These are phyloP conservation scores for Trichoderma orchidacearum DNA, from an alignment of 495 filamentous ascomycete genomes.

Conservation along the genomic window DNA sequence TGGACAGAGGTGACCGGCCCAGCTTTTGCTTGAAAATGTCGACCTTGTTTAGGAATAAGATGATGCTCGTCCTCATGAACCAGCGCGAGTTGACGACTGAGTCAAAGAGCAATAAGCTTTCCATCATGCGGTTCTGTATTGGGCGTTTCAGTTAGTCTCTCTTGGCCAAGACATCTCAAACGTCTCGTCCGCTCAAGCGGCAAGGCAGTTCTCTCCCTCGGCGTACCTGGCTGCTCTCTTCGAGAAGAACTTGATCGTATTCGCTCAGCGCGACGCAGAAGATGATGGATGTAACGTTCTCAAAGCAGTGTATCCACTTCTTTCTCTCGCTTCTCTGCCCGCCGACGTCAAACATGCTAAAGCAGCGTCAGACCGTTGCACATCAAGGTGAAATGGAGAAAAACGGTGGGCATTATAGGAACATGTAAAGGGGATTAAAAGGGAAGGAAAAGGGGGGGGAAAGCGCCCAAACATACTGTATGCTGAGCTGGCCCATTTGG, in stretches of 20 bases:
- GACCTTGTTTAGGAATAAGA: constrained; percentile 96
- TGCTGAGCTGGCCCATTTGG: constrained; percentile 94
- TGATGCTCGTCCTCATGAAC: constrained; percentile 98
- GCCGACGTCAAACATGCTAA: constrained; percentile 97
- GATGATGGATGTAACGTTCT: constrained; percentile 99
- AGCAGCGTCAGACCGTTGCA: too few relatives aligned
- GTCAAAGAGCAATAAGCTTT: constrained; percentile 93
- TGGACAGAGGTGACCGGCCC: constrained; percentile 71
- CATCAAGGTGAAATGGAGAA: too few relatives aligned
- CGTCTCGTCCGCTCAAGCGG: too few relatives aligned
- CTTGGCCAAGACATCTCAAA: too few relatives aligned
- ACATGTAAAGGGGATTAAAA: too few relatives aligned
- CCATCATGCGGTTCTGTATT: constrained; percentile 93
- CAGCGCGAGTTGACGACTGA: constrained; percentile 97
- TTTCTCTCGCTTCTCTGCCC: constrained; percentile 95
- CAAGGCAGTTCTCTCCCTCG: background rate
- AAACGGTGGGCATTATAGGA: constrained; percentile 12
- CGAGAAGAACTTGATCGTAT: constrained; percentile 91
- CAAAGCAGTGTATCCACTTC: constrained; percentile 99
- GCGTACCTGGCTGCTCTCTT: constrained; percentile 89
- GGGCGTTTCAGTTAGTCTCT: constrained; percentile 9
- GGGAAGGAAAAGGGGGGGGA: background rate
- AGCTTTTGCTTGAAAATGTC: constrained; percentile 95
- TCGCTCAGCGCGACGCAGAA: constrained; percentile 98
- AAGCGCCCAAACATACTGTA: constrained; percentile 60